Conservation (phyloP, 2,329 filamentous ascomycete genomes). For the Cercospora sp. region DNA sequence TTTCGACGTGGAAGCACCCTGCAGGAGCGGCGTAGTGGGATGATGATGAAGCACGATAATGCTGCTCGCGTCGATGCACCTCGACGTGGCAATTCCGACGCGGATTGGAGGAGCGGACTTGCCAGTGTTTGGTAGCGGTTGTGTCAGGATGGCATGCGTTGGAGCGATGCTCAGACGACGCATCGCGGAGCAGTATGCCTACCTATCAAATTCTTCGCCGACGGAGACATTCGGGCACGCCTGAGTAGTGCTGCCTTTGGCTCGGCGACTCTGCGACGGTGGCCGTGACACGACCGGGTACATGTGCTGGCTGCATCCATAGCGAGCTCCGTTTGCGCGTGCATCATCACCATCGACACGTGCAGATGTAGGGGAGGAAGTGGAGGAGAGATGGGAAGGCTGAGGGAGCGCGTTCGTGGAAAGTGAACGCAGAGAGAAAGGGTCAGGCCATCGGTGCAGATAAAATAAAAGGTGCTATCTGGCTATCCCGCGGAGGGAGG, state of each 20-base stretch:
- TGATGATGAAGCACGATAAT: not conserved
- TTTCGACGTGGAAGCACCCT: slow-evolving; percentile 12
- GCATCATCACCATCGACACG: not conserved
- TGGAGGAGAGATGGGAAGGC: not conserved
- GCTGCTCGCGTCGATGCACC: slow-evolving; percentile 3
- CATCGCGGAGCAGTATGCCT: not conserved
- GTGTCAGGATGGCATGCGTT: slow-evolving; percentile 1
- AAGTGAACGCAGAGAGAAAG: not conserved
- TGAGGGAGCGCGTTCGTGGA: not conserved
- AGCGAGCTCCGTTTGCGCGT: not conserved
- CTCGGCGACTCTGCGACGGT: slow-evolving; percentile 2
- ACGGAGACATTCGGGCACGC: slow-evolving; percentile 12
- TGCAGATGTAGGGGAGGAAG: not conserved
- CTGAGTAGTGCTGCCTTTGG: slow-evolving; percentile 5
- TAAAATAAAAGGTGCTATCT: not conserved
- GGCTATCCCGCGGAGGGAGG: not conserved
- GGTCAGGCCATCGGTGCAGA: not conserved
- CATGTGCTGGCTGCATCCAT: not conserved
- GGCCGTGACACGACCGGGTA: slow-evolving; percentile 1
- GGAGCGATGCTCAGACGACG: not conserved
- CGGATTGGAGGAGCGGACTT: not conserved
- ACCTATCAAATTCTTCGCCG: slow-evolving; percentile 4
- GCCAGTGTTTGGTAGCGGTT: not conserved
- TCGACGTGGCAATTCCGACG: slow-evolving; percentile 6
- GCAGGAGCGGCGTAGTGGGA: slow-evolving; percentile 3